phyloP scores from a whole-genome alignment of 352 stramenopile species.

The Globisporangium takayamanum region DNA sequence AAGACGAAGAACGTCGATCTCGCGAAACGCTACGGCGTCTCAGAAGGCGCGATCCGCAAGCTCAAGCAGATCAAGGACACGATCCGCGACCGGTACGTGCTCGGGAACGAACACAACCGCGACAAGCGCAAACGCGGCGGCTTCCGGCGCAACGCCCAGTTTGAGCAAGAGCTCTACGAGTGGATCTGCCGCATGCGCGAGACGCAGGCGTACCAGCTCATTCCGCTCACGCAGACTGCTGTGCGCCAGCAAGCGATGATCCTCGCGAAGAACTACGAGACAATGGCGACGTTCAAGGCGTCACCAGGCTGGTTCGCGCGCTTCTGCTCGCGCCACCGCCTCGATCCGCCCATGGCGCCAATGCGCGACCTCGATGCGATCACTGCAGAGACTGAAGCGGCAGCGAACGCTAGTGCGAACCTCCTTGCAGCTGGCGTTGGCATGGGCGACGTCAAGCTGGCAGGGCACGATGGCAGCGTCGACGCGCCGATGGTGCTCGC shows the following conservation, averaged over 20 bases:
- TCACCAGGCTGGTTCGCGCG: constrained; percentile 83
- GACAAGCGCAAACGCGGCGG: constrained; percentile 83
- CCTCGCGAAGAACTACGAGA: constrained; percentile 79
- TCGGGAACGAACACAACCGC: constrained; percentile 82
- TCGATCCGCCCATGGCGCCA: constrained; percentile 50
- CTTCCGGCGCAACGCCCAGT: constrained; percentile 77
- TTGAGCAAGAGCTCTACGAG: constrained; percentile 81
- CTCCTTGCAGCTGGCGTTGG: constrained; percentile 3
- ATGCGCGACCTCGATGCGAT: constrained; percentile 7
- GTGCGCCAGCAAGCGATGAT: constrained; percentile 82
- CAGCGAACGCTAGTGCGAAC: constrained; percentile 6
- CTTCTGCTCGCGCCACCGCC: constrained; percentile 80
- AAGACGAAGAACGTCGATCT: constrained; percentile 87
- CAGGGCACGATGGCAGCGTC: not conserved
- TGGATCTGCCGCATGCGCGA: constrained; percentile 84
- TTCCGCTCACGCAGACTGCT: constrained; percentile 77
- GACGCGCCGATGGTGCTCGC: constrained; percentile 8
- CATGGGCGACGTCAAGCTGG: constrained; percentile 4
- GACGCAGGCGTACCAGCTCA: constrained; percentile 73
- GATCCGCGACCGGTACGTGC: constrained; percentile 74
- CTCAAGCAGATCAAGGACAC: constrained; percentile 86
- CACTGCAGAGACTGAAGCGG: constrained; percentile 3
- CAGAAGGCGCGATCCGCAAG: constrained; percentile 82
- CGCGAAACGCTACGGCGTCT: constrained; percentile 81
- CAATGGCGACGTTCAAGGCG: constrained; percentile 81